Conservation (phyloP, 805 yeast genomes). For the Saturnispora halmiae region DNA sequence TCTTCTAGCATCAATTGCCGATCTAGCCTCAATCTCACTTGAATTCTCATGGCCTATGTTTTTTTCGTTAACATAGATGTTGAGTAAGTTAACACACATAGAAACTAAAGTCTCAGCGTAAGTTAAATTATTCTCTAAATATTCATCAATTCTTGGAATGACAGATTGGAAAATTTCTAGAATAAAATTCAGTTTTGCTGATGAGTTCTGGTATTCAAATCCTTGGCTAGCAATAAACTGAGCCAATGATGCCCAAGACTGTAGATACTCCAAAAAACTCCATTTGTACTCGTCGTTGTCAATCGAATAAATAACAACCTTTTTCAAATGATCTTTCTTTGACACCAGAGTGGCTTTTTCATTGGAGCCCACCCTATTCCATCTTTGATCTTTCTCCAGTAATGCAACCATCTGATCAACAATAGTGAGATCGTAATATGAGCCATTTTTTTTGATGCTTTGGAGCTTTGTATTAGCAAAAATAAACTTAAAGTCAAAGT, state of each 20-base stretch:
- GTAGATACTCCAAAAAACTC: slow-evolving; percentile 53
- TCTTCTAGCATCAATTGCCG: slow-evolving; percentile 37
- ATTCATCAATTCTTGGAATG: slow-evolving; percentile 69
- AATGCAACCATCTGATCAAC: slow-evolving; percentile 27
- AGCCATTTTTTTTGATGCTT: slow-evolving; percentile 12
- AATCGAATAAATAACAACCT: slow-evolving; percentile 37
- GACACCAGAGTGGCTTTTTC: slow-evolving; percentile 13
- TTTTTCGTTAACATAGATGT: slow-evolving; percentile 44
- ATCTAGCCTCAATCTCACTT: slow-evolving; percentile 26
- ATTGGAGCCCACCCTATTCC: slow-evolving; percentile 16
- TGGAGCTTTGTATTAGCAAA: slow-evolving; percentile 31
- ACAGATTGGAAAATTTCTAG: slow-evolving; percentile 68
- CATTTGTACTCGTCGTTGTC: slow-evolving; percentile 40
- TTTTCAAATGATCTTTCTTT: slow-evolving; percentile 26
- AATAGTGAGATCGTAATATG: slow-evolving; percentile 36
- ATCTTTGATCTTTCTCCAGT: slow-evolving; percentile 19
- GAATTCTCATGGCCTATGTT: slow-evolving; percentile 13
- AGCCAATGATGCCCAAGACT: slow-evolving; percentile 76
- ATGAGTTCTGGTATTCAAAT: slow-evolving; percentile 29
- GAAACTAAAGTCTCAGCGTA: slow-evolving; percentile 75
- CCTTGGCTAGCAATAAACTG: slow-evolving; percentile 65
- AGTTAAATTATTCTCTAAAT: slow-evolving; percentile 52
- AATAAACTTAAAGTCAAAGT: slow-evolving; percentile 35
- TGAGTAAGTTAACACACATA: slow-evolving; percentile 60
- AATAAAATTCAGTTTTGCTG: slow-evolving; percentile 51